Percentiles rank a stretch among this genome's conserved stretches.
These are phyloP conservation scores for Zopfochytrium polystomum DNA, from an alignment of 371 early-diverging fungal genomes.

Conservation along the genomic window DNA sequence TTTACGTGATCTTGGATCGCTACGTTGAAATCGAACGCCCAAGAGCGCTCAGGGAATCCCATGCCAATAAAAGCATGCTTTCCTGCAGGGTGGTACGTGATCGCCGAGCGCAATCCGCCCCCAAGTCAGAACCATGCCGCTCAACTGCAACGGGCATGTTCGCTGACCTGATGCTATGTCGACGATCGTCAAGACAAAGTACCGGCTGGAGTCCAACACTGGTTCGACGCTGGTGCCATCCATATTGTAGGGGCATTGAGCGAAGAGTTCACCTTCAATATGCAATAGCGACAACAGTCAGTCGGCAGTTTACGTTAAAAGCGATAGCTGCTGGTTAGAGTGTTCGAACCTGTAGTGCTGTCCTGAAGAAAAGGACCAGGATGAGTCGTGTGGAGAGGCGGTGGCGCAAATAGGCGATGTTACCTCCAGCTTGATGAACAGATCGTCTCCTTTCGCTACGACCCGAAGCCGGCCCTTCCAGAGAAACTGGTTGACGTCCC, in stretches of 20 bases:
- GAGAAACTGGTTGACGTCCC: slow-evolving; percentile 75
- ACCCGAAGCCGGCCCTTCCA: slow-evolving; percentile 85
- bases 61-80: slow-evolving; percentile 83
- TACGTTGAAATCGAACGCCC: slow-evolving; percentile 92
- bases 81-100: slow-evolving; percentile 40
- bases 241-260: slow-evolving; percentile 72
- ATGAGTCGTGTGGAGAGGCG: too few relatives aligned
- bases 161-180: slow-evolving; percentile 58
- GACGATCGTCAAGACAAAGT: slow-evolving; percentile 85
- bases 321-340: too few relatives aligned
- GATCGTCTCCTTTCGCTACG: slow-evolving; percentile 64
- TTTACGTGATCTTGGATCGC: slow-evolving; percentile 79
- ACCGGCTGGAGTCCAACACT: slow-evolving; percentile 87
- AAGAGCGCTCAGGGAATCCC: slow-evolving; percentile 82
- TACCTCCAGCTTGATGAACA: slow-evolving; percentile 76
- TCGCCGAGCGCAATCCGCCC: not conserved
- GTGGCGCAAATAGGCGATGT: slow-evolving; percentile 7
- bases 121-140: not conserved
- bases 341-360: too few relatives aligned
- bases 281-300: not conserved
- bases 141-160: too few relatives aligned
- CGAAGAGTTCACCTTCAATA: slow-evolving; percentile 78
- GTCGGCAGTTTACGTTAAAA: not conserved
- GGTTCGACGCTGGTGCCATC: slow-evolving; percentile 74
- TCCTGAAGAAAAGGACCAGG: too few relatives aligned